Evolutionary conservation across 139 green algal species (phyloP).

Genomic region (Nannochloris sp.): DNA sequence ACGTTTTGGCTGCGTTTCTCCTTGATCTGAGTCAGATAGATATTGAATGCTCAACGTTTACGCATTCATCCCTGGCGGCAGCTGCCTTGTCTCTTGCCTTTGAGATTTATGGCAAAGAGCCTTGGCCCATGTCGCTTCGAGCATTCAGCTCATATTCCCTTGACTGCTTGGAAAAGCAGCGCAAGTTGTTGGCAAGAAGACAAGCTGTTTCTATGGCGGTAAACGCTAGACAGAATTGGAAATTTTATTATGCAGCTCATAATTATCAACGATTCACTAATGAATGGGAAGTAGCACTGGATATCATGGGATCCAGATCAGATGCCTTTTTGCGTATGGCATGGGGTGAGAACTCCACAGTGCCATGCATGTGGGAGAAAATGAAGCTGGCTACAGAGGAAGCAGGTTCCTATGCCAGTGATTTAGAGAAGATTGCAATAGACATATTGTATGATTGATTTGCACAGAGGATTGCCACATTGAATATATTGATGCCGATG

Average conservation of each 20-base stretch:
- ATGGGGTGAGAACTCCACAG: not conserved
- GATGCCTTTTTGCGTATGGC: slow-evolving; percentile 3
- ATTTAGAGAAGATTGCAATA: not conserved
- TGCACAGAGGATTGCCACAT: no score
- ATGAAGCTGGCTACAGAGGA: no score
- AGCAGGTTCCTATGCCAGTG: no score
- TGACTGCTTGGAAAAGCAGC: slow-evolving; percentile 20
- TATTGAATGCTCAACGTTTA: slow-evolving; percentile 13
- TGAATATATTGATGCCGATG: no score
- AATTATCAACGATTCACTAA: slow-evolving; percentile 27
- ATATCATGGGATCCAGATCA: slow-evolving; percentile 8
- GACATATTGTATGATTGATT: not conserved
- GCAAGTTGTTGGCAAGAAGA: slow-evolving; percentile 13
- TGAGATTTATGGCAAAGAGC: slow-evolving; percentile 27
- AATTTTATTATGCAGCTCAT: slow-evolving; percentile 26
- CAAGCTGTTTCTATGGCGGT: slow-evolving; percentile 14
- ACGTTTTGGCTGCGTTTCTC: slow-evolving; percentile 50
- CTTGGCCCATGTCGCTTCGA: slow-evolving; percentile 35
- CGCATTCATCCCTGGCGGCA: slow-evolving; percentile 33
- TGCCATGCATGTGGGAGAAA: not conserved
- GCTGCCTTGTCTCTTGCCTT: slow-evolving; percentile 34
- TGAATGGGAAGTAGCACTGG: slow-evolving; percentile 23
- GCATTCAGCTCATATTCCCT: slow-evolving; percentile 37
- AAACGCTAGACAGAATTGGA: slow-evolving; percentile 33
- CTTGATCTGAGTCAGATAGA: slow-evolving; percentile 49